Evolutionary conservation across 2,329 filamentous ascomycete genomes (phyloP).

Genomic region (Penicillium sp.): DNA sequence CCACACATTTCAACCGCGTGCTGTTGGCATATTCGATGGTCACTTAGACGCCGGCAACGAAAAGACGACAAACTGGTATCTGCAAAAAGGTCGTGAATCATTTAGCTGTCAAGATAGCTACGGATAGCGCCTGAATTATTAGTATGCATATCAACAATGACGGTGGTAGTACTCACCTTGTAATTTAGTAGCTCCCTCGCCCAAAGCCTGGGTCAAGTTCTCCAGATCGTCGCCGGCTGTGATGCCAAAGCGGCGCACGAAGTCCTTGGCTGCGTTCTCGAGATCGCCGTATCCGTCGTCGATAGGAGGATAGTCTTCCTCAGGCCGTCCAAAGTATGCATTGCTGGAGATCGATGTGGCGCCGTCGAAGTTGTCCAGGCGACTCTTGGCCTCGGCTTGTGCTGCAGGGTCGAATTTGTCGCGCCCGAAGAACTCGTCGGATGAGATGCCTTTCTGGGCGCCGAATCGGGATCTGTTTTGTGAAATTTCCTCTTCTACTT

Average conservation of each 20-base stretch:
- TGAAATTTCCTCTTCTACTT: conserved; percentile 67
- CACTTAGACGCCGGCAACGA: not conserved
- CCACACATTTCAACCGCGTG: not conserved
- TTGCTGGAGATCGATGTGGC: conserved; percentile 91
- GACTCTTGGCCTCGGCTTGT: conserved; percentile 78
- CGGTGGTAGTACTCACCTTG: conserved; percentile 55
- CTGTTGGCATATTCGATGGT: not conserved
- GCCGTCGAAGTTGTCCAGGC: conserved; percentile 89
- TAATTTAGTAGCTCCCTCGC: conserved; percentile 78
- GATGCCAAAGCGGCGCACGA: conserved; percentile 90
- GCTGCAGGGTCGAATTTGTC: conserved; percentile 75
- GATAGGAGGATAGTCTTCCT: conserved; percentile 64
- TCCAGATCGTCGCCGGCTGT: conserved; percentile 95
- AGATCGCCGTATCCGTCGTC: conserved; percentile 84
- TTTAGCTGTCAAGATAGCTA: conserved; percentile 47
- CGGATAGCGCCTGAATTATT: conserved; percentile 41
- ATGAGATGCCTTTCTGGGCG: conserved; percentile 89
- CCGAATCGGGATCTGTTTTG: conserved; percentile 89
- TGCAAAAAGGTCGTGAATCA: conserved; percentile 12
- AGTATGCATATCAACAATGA: not conserved
- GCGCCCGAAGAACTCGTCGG: conserved; percentile 96
- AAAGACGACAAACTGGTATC: conserved; percentile 11
- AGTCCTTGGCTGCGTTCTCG: conserved; percentile 91
- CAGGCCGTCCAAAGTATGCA: conserved; percentile 91
- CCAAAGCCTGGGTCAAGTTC: conserved; percentile 76